Conservation (phyloP, 352 stramenopile genomes). For the Plasmopara viticola region DNA sequence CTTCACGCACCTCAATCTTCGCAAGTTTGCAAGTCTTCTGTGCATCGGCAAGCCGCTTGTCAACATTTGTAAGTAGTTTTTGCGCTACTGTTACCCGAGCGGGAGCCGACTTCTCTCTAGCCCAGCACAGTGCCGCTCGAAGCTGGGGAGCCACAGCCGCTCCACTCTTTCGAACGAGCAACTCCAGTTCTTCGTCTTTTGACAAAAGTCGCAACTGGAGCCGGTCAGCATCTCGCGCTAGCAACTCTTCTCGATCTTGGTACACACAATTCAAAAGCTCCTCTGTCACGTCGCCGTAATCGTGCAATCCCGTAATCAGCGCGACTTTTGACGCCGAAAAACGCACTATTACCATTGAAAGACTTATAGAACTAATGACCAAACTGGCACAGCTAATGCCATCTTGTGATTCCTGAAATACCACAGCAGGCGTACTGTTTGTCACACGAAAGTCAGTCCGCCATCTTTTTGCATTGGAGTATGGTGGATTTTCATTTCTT, state of each 20-base stretch:
- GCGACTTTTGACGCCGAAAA: constrained; percentile 71
- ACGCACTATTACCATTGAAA: constrained; percentile 32
- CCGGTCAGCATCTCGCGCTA: constrained; percentile 37
- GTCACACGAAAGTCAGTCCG: too few relatives aligned
- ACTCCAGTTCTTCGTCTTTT: constrained; percentile 50
- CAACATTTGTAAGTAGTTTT: constrained; percentile 32
- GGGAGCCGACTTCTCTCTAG: constrained; percentile 21
- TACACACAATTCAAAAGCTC: constrained; percentile 49
- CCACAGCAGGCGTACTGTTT: too few relatives aligned
- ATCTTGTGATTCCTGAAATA: too few relatives aligned
- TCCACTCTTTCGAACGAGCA: constrained; percentile 48
- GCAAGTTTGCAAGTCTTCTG: constrained; percentile 36
- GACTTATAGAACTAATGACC: neutral
- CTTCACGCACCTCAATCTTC: constrained; percentile 31
- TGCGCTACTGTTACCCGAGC: constrained; percentile 27
- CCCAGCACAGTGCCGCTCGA: constrained; percentile 44
- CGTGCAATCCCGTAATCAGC: constrained; percentile 59
- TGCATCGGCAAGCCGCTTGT: constrained; percentile 36
- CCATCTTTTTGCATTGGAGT: too few relatives aligned
- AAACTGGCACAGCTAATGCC: neutral
- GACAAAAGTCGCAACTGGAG: constrained; percentile 45
- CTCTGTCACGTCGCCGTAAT: constrained; percentile 53
- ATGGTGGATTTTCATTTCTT: too few relatives aligned
- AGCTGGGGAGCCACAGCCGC: constrained; percentile 30
- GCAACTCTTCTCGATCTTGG: constrained; percentile 49